Evolutionary conservation across 2,329 filamentous ascomycete genomes (phyloP).

Genomic region (Drechslera avenae): DNA sequence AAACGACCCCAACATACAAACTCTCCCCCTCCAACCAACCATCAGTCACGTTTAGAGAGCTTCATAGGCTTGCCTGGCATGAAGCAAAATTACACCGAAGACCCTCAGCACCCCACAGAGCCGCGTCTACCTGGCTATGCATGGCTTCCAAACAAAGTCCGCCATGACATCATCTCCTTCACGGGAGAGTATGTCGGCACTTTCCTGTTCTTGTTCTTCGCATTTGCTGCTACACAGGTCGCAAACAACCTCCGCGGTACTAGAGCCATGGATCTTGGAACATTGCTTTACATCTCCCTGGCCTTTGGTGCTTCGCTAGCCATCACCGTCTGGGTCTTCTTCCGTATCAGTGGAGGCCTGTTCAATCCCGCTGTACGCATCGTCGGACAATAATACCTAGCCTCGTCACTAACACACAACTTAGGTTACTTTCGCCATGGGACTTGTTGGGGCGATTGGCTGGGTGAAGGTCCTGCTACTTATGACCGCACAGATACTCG

Average conservation of each 20-base stretch:
- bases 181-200: conserved; percentile 51
- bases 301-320: conserved; percentile 47
- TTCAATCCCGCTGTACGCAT: conserved; percentile 49
- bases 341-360: conserved; percentile 46
- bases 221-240: conserved; percentile 47
- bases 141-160: conserved; percentile 52
- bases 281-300: conserved; percentile 45
- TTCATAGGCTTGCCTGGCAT: conserved; percentile 49
- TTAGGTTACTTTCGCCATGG: conserved; percentile 57
- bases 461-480: conserved; percentile 53
- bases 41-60: conserved; percentile 41
- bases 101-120: conserved; percentile 43
- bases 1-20: too few relatives aligned
- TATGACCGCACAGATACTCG: conserved; percentile 54
- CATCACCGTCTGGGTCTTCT: conserved; percentile 51
- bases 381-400: neutral
- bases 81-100: conserved; percentile 41
- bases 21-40: conserved; percentile 45
- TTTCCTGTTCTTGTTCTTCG: conserved; percentile 49
- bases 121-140: conserved; percentile 47
- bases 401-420: conserved; percentile 18
- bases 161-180: conserved; percentile 54
- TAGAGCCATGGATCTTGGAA: conserved; percentile 28
- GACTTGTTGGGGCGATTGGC: conserved; percentile 54
- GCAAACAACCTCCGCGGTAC: conserved; percentile 42